Percentiles rank a stretch among this genome's conserved stretches.
These are phyloP conservation scores for Nicotiana sylvestris DNA, from an alignment of 257 asterid species.

Conservation along the genomic window DNA sequence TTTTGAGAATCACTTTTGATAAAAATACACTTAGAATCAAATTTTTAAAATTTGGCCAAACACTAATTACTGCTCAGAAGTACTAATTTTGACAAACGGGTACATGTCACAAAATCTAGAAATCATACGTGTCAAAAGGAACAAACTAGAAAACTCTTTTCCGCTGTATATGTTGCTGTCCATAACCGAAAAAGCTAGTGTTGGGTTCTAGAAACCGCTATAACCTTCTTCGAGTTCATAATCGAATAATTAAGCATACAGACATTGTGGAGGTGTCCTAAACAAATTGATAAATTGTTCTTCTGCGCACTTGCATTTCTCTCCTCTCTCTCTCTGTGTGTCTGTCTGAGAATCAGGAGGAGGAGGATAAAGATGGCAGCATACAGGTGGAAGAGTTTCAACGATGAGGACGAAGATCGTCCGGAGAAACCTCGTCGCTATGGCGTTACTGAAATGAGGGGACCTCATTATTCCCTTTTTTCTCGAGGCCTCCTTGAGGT, in stretches of 20 bases:
- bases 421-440: conserved; percentile 82
- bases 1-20: too few relatives aligned
- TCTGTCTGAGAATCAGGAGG: background rate
- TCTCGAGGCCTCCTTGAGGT: conserved; percentile 72
- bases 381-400: conserved; percentile 76
- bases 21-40: too few relatives aligned
- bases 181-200: background rate
- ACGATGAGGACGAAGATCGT: conserved; percentile 89
- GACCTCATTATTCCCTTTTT: conserved; percentile 72
- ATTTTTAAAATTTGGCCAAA: too few relatives aligned
- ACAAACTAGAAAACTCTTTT: background rate
- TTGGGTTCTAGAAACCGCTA: conserved; percentile 50
- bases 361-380: conserved; percentile 38
- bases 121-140: background rate
- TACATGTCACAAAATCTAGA: background rate
- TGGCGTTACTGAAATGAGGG: conserved; percentile 85
- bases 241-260: background rate
- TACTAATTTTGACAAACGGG: too few relatives aligned
- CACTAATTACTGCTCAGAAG: too few relatives aligned
- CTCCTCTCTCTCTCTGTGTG: background rate
- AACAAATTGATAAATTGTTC: background rate
- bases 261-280: background rate
- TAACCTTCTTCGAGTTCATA: conserved; percentile 24
- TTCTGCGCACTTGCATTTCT: background rate
- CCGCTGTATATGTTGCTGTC: background rate